Percentiles rank a stretch among this genome's conserved stretches.
phyloP scores from a whole-genome alignment of 371 early-diverging fungal genomes.

The Gilbertella persicaria region DNA sequence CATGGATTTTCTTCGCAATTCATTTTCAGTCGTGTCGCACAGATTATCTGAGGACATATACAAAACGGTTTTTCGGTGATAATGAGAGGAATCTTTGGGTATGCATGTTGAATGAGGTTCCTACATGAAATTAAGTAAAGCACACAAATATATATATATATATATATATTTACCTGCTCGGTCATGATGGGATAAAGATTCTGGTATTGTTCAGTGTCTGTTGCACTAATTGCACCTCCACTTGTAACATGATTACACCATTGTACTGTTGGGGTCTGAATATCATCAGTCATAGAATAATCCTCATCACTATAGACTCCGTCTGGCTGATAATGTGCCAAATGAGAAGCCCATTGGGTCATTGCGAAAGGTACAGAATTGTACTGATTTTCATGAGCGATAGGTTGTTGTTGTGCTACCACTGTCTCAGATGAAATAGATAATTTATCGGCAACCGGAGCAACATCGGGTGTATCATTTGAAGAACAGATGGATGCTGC shows the following conservation, averaged over 20 bases:
- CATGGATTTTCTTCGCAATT: constrained; percentile 11
- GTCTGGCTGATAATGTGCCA: too few species aligned
- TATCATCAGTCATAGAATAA: too few species aligned
- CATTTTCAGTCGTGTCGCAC: constrained; percentile 2
- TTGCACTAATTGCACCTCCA: too few species aligned
- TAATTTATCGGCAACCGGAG: constrained; percentile 5
- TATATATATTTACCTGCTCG: neutral
- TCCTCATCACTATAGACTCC: too few species aligned
- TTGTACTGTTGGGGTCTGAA: too few species aligned
- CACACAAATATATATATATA: too few species aligned
- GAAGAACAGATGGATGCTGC: constrained; percentile 21
- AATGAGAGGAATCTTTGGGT: neutral
- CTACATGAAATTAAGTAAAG: too few species aligned
- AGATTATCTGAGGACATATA: neutral
- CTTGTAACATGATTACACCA: too few species aligned
- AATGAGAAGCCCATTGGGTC: too few species aligned
- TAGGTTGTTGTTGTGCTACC: constrained; percentile 5
- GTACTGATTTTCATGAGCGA: neutral
- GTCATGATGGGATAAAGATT: too few species aligned
- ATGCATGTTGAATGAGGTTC: too few species aligned
- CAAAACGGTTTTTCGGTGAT: constrained; percentile 12
- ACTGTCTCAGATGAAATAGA: neutral
- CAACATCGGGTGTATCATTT: constrained; percentile 21
- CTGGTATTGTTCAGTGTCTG: too few species aligned
- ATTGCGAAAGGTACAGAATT: neutral